Evolutionary conservation across 768 basidiomycete genomes (phyloP), one percentile per base, ranked within the genome.

Genomic region (Bullera alba): DNA sequence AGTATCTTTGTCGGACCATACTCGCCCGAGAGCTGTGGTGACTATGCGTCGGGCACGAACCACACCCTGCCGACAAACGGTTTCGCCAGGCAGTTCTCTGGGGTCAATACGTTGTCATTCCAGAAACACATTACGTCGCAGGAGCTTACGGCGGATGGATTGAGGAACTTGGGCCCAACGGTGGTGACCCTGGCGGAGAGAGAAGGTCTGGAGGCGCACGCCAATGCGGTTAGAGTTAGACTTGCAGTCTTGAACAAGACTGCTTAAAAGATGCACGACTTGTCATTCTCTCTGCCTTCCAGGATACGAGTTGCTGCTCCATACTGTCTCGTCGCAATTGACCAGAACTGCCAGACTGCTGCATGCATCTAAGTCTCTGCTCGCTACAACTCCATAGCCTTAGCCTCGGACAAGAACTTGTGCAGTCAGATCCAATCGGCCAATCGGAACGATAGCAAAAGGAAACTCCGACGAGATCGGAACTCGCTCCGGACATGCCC

Each of bases 121-220:
- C 92, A 96, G 70, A 99, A 99, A 74, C 86, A 97, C 71, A 96
- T 97, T 62, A 99, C 95, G 14, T 91, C 89, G 4, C 95, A 97
- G 71, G 86, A 95, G 70, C 80, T 97, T 21, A 86, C 90, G 8
- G 71, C 77, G 16, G 81, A 78, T 5, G 95, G 95, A 15, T 76
- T 99, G 48, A 77, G 77, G 60, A 75, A 60, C 12, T 77, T 99
- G 27, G 95, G 95, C 3, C 95, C 95, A 10, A 75, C 85, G 12
- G 93, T 97, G 4, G 84, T 80, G 17, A 87, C 83, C 2, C 74
- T 99, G 27, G 95, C 95, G 1, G 91, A 95, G 59, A 87, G 91
- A 65, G 95, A 99, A 76, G 91, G 89, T 8, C 74, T 99, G 14
- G 83, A 87, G 59, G 95, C 89, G 23, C 95, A 99, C 72, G 92